Conservation (phyloP, 495 filamentous ascomycete species). For the Thermothielavioides terrestris region DNA sequence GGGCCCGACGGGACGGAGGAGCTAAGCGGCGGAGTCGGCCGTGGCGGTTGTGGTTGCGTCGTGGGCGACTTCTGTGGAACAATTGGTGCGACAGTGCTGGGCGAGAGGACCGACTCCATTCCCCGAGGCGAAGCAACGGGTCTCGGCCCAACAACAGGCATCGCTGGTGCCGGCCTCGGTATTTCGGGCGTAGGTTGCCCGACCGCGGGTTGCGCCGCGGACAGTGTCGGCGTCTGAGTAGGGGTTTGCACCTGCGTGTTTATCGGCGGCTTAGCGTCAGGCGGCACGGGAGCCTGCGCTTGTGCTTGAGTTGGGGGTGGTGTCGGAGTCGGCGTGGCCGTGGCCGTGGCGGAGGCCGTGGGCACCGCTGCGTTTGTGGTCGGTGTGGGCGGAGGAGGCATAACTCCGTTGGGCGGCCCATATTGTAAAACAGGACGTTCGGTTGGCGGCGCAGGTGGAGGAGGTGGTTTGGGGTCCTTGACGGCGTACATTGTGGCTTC, state of each 20-base stretch:
- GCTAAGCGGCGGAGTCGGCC: conserved; percentile 1
- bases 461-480: conserved; percentile 54
- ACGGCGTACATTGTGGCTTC: conserved; percentile 80
- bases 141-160: conserved; percentile 21
- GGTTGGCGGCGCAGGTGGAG: conserved; percentile 21
- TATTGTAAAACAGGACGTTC: conserved; percentile 62
- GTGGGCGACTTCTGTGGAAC: conserved; percentile 3
- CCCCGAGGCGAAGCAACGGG: conserved; percentile 23
- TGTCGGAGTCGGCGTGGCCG: conserved; percentile 3
- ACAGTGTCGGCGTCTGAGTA: conserved; percentile 6
- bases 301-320: conserved; percentile 4
- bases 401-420: conserved; percentile 51
- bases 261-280: conserved; percentile 9
- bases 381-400: conserved; percentile 46
- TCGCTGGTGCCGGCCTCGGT: conserved; percentile 26
- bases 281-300: conserved; percentile 8
- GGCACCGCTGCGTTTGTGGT: conserved; percentile 29
- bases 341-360: conserved; percentile 23
- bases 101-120: conserved; percentile 25
- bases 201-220: background rate
- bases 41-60: background rate
- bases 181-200: conserved; percentile 19
- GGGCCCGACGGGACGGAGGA: background rate
- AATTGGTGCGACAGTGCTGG: conserved; percentile 6
- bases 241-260: conserved; percentile 14